These are phyloP conservation scores for Lolium multiflorum DNA, from an alignment of 176 grass and related monocot genomes.

Conservation along the genomic window DNA sequence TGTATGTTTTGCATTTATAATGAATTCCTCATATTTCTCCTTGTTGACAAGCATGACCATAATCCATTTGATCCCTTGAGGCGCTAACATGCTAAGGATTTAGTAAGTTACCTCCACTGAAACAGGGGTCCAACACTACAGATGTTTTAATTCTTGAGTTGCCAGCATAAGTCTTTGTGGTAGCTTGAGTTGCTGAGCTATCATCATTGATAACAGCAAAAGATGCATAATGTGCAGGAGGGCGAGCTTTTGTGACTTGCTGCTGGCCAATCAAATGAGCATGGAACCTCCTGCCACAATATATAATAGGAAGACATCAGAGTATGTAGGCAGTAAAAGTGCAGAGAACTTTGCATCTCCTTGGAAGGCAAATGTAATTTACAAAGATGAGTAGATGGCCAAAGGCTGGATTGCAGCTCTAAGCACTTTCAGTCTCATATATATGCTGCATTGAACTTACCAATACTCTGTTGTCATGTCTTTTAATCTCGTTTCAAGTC, in stretches of 20 bases:
- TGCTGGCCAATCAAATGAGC: conserved; percentile 37
- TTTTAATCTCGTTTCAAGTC: conserved; percentile 58
- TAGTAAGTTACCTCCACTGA: conserved; percentile 33
- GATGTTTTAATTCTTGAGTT: conserved; percentile 27
- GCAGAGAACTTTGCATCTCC: neutral
- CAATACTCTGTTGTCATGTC: conserved; percentile 63
- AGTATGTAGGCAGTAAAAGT: neutral
- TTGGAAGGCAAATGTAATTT: conserved; percentile 4
- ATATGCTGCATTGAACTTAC: conserved; percentile 41
- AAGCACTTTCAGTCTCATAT: neutral
- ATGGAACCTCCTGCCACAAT: conserved; percentile 37
- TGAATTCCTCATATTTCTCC: conserved; percentile 21
- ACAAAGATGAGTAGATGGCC: neutral
- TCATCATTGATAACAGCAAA: neutral
- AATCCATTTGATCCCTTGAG: conserved; percentile 27
- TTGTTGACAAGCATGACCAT: conserved; percentile 6
- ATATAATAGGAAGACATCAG: conserved; percentile 18
- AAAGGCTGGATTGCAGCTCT: neutral
- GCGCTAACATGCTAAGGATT: conserved; percentile 29
- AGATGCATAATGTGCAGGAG: conserved; percentile 37
- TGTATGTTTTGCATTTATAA: neutral
- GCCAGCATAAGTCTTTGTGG: neutral
- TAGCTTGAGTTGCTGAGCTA: conserved; percentile 32
- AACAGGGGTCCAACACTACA: conserved; percentile 30
- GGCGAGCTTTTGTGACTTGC: neutral